A percentile compares a stretch with the other conserved stretches of the same genome.
Conservation (phyloP, 805 yeast genomes). For the Saccharomyces mikatae region DNA sequence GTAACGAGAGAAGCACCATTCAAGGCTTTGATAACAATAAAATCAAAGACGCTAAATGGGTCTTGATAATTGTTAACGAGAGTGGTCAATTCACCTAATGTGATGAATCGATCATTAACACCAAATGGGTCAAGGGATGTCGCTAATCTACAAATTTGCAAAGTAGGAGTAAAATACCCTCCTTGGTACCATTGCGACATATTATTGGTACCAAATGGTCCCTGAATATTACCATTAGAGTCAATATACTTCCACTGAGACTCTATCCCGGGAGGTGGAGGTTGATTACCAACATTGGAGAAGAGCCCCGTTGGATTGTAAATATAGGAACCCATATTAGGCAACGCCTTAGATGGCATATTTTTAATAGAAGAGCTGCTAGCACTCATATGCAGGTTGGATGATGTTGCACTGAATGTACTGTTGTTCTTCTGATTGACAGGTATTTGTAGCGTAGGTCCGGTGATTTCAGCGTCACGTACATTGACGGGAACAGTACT, state of each 20-base stretch:
- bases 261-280: conserved; percentile 27
- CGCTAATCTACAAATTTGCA: conserved; percentile 46
- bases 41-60: conserved; percentile 23
- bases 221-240: conserved; percentile 61
- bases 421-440: neutral
- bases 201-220: conserved; percentile 66
- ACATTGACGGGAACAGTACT: neutral
- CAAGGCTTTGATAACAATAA: conserved; percentile 1
- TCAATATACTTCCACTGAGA: conserved; percentile 73
- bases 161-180: conserved; percentile 50
- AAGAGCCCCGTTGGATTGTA: neutral
- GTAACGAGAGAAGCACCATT: conserved; percentile 1
- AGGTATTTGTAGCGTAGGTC: neutral
- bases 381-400: neutral
- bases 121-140: conserved; percentile 23
- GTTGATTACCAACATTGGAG: neutral
- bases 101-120: conserved; percentile 19
- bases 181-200: conserved; percentile 77
- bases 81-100: conserved; percentile 19
- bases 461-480: neutral
- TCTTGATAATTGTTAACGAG: conserved; percentile 20
- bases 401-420: neutral
- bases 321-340: neutral
- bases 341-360: neutral
- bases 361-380: neutral